phyloP scores from a whole-genome alignment of 306 rosid genomes.

The Elaeagnus macrophylla region DNA sequence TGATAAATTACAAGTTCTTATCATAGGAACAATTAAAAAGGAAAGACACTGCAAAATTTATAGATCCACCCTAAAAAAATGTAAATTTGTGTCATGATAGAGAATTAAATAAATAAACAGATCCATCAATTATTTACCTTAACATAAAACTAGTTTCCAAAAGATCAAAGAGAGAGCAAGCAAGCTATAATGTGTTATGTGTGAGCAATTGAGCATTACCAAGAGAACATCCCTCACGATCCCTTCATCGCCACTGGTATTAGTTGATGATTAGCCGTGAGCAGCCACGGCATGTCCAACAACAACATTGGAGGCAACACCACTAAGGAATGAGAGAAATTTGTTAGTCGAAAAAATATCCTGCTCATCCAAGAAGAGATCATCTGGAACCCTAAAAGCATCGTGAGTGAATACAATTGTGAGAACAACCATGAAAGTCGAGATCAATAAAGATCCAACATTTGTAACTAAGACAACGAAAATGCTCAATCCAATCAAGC shows the following conservation, averaged over 20 bases:
- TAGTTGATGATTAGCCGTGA: conserved; percentile 20
- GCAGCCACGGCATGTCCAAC: conserved; percentile 34
- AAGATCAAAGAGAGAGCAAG: neutral
- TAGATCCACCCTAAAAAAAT: conserved; percentile 27
- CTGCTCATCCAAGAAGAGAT: conserved; percentile 77
- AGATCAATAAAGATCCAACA: conserved; percentile 69
- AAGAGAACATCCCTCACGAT: conserved; percentile 1
- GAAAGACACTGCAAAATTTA: conserved; percentile 1
- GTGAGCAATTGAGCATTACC: conserved; percentile 27
- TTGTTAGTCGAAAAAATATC: conserved; percentile 39
- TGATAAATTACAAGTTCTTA: no score
- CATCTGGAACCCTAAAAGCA: conserved; percentile 74
- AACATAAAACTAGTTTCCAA: no score
- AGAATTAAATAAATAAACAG: conserved; percentile 18
- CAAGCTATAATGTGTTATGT: neutral
- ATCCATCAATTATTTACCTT: no score
- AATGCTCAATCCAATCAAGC: conserved; percentile 41
- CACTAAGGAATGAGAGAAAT: conserved; percentile 52
- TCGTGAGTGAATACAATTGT: conserved; percentile 69
- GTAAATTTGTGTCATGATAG: conserved; percentile 12
- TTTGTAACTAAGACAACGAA: conserved; percentile 69
- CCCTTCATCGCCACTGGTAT: conserved; percentile 1
- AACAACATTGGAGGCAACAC: conserved; percentile 39
- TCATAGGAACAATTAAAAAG: no score
- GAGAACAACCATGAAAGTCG: conserved; percentile 53